phyloP scores from a whole-genome alignment of 345 rosid species.

The Arabis hirsuta region DNA sequence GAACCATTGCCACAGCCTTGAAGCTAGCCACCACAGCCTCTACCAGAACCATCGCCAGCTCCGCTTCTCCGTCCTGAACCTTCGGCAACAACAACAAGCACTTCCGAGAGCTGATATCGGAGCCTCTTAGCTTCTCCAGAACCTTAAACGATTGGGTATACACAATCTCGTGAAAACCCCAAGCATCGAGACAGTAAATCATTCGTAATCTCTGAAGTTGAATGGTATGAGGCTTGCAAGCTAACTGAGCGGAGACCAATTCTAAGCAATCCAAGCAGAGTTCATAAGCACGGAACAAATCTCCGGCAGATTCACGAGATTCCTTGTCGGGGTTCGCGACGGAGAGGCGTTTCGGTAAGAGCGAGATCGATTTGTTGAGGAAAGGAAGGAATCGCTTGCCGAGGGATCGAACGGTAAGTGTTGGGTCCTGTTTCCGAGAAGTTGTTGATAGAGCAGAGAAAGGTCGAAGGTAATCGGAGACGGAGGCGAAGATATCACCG shows the following conservation, averaged over 20 bases:
- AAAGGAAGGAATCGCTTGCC: slow-evolving; percentile 76
- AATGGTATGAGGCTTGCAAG: slow-evolving; percentile 61
- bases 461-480: slow-evolving; percentile 65
- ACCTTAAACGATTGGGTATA: slow-evolving; percentile 53
- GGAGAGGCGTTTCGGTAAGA: slow-evolving; percentile 79
- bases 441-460: slow-evolving; percentile 45
- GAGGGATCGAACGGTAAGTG: slow-evolving; percentile 55
- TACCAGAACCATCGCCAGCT: slow-evolving; percentile 56
- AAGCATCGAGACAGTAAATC: slow-evolving; percentile 57
- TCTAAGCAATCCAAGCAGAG: slow-evolving; percentile 79
- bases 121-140: slow-evolving; percentile 55
- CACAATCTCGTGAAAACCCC: slow-evolving; percentile 56
- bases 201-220: slow-evolving; percentile 61
- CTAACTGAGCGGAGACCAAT: slow-evolving; percentile 63
- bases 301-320: slow-evolving; percentile 36
- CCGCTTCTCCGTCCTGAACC: slow-evolving; percentile 48
- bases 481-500: slow-evolving; percentile 49
- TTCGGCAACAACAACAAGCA: slow-evolving; percentile 48
- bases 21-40: slow-evolving; percentile 58
- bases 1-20: slow-evolving; percentile 55
- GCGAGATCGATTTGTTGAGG: slow-evolving; percentile 68
- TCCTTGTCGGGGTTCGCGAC: not conserved
- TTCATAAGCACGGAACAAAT: slow-evolving; percentile 54
- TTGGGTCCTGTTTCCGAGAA: slow-evolving; percentile 43
- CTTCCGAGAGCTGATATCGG: slow-evolving; percentile 35